Evolutionary conservation across 192 early-diverging fungal genomes (phyloP), one percentile per base, ranked within the genome.

Genomic region (Geosiphon pyriformis): DNA sequence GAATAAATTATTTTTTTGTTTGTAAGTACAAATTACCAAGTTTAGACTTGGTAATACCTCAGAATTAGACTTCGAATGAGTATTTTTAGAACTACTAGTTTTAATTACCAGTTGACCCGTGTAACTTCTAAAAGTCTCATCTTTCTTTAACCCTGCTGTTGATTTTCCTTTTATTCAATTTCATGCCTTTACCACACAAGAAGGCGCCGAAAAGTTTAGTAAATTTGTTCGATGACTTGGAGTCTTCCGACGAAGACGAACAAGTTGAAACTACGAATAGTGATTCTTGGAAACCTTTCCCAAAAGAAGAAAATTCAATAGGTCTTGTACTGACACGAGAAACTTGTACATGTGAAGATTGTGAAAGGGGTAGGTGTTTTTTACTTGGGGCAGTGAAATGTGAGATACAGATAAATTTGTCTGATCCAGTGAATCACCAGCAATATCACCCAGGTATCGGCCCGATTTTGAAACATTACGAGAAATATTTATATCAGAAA

Each of bases 401-500:
- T n/a, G n/a, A n/a, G n/a, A n/a, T n/a, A n/a, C n/a, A n/a, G n/a
- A n/a, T n/a, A n/a, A n/a, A n/a, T n/a, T n/a, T n/a, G n/a, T n/a
- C n/a, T n/a, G n/a, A 46, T 32, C 27, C 15, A 22, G 8, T 26
- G 0, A 22, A 22, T n/a, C 3, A 29, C 32, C 47, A 65, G 63
- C 51, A 1, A 55, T 65, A 23, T 30, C 46, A 8, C 63, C 63
- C 0, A n/a, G 20, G 34, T 4, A 51, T 42, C 49, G 63, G 0
- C 33, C 63, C 22, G 63, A 65, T 27, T 65, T 65, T 65, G 29
- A 20, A 4, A 17, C 49, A 23, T 20, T 65, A 1, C 6, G 7
- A 34, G 34, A 23, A 25, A 55, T 65, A 52, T 65, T 65, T 53
- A 10, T 4, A 1, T 65, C 63, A 15, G 63, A 65, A 27, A 65